A percentile compares a stretch with the other conserved stretches of the same genome.
Conservation (phyloP, 768 basidiomycete genomes). For the Phlebiopsis flavidoalba region DNA sequence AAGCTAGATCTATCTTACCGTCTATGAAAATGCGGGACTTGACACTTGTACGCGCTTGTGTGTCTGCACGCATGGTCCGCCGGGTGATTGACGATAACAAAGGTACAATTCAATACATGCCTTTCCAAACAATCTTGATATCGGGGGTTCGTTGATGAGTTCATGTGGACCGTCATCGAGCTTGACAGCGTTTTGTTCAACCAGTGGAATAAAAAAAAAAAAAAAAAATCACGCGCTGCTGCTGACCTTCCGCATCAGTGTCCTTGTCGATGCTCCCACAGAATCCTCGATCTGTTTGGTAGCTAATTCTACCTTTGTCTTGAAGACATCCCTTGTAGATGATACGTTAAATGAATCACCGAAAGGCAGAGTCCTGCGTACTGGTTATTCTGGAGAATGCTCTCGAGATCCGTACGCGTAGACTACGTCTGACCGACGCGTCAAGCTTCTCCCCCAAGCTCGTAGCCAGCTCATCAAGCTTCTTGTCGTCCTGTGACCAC, state of each 20-base stretch:
- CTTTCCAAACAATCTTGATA: conserved; percentile 9
- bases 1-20: too few species aligned
- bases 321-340: background rate
- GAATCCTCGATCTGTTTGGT: background rate
- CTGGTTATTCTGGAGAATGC: background rate
- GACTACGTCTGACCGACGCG: background rate
- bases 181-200: background rate
- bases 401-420: conserved; percentile 2
- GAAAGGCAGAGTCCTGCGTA: background rate
- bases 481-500: background rate
- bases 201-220: too few species aligned
- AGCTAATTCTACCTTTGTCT: background rate
- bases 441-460: conserved; percentile 4
- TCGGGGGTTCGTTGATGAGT: conserved; percentile 9
- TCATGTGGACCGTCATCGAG: conserved; percentile 9
- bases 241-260: background rate
- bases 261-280: background rate
- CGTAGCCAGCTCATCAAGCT: background rate
- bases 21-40: conserved; percentile 10
- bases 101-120: background rate
- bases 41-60: conserved; percentile 5
- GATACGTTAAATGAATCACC: background rate
- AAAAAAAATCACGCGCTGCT: too few species aligned
- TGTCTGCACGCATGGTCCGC: too few species aligned
- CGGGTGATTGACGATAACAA: background rate